Evolutionary conservation across 768 basidiomycete genomes (phyloP).

Genomic region (Lactarius sp.): DNA sequence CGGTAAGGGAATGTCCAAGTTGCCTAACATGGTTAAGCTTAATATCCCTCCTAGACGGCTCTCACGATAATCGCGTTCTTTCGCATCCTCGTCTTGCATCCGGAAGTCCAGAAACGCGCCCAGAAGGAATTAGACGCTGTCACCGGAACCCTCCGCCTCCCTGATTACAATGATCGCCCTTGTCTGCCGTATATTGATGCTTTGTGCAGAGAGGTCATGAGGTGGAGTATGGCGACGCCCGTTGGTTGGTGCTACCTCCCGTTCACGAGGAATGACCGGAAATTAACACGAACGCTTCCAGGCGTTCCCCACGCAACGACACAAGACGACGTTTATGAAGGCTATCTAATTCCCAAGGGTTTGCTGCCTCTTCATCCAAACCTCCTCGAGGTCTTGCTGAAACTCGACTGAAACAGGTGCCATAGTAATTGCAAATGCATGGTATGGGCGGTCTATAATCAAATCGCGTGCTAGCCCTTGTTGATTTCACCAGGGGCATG

Average conservation of each 20-base stretch:
- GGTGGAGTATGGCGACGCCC: slow-evolving; percentile 53
- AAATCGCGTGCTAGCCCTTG: neutral
- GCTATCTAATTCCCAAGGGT: slow-evolving; percentile 36
- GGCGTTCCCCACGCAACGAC: slow-evolving; percentile 45
- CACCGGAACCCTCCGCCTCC: slow-evolving; percentile 50
- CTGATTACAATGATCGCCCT: slow-evolving; percentile 47
- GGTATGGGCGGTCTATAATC: neutral
- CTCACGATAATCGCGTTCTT: slow-evolving; percentile 30
- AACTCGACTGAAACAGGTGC: neutral
- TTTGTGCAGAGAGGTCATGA: slow-evolving; percentile 43
- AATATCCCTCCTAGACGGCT: slow-evolving; percentile 21
- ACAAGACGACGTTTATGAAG: neutral
- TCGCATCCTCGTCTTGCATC: slow-evolving; percentile 25
- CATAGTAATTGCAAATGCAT: slow-evolving; percentile 11
- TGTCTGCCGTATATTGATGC: slow-evolving; percentile 52
- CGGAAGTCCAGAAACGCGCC: slow-evolving; percentile 38
- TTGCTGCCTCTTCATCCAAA: neutral
- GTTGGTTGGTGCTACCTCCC: slow-evolving; percentile 34
- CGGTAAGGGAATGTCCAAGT: neutral
- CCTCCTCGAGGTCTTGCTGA: neutral
- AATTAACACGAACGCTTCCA: slow-evolving; percentile 25
- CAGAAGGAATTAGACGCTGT: slow-evolving; percentile 54
- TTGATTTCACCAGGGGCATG: slow-evolving; percentile 13
- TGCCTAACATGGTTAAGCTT: neutral
- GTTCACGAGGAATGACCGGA: neutral